Evolutionary conservation across 345 rosid genomes (phyloP), one percentile per base, ranked within the genome.

Genomic region (Eucalyptus pauciflora): DNA sequence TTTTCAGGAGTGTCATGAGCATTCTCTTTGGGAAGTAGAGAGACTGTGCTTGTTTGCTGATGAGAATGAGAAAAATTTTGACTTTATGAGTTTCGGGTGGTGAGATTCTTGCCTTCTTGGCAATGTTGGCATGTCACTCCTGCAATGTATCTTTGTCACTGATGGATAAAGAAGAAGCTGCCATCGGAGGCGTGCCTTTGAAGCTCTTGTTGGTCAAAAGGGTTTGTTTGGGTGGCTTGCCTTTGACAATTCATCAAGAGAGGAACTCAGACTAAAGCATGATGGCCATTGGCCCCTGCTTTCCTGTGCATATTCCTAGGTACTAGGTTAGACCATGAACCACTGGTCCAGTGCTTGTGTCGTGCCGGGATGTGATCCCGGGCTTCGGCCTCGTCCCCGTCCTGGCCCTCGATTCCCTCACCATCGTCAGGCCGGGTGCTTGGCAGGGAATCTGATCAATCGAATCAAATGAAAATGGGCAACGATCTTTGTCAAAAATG

Each of bases 11-110:
- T 52, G 93, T 96, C 31, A 90, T 96, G 86, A 87, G 64, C 89
- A 89, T 95, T 90, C 93, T 95, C 52, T 93, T 95, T 89, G 89
- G 91, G 69, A 95, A 92, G 88, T 94, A 92, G 87, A 27, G 87
- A 27, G 76, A 10, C 16, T 13, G 1, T 37, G 18, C 43, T 9
- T 17, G 56, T 10, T 22, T 52, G 50, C 27, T 85, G 18, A 33
- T 20, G 48, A 25, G 71, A 15, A 43, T 15, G 51, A 50, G 2
- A 49, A 50, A 33, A 17, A 0, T 71, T 71, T 50, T 5, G 27
- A 50, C 62, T 52, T 86, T 16, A 4, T 52, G 29, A 22, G 56
- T 86, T 48, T 41, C 4, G 48, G 27, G 9, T 11, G 83, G 83
- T 11, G 83, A 64, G 71, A 76, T 76, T 76, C 83, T 41, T 41